Conservation (phyloP, 768 basidiomycete genomes). For the Leccinum variicolor region DNA sequence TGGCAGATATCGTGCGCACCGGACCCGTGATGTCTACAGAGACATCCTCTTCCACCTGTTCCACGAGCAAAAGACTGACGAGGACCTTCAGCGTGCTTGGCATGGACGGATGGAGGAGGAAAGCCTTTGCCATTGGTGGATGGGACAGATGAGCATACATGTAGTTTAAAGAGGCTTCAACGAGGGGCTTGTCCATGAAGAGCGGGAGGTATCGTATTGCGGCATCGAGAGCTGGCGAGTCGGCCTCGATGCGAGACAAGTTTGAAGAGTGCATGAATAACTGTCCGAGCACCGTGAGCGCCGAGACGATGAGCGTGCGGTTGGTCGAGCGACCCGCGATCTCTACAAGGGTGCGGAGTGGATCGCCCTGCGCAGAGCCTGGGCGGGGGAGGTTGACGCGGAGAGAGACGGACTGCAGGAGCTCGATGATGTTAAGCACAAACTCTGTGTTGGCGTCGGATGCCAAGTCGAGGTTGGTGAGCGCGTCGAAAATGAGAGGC, state of each 20-base stretch:
- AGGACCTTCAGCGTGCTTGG: constrained; percentile 65
- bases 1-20: constrained; percentile 56
- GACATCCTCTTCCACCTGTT: constrained; percentile 70
- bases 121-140: constrained; percentile 71
- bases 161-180: constrained; percentile 72
- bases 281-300: constrained; percentile 56
- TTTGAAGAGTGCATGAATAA: constrained; percentile 64
- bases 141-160: constrained; percentile 74
- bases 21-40: constrained; percentile 59
- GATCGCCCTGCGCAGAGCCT: constrained; percentile 41
- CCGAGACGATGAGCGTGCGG: constrained; percentile 69
- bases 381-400: constrained; percentile 37
- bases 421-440: constrained; percentile 65
- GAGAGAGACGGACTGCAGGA: constrained; percentile 61
- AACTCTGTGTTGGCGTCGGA: constrained; percentile 73
- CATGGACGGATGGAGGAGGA: constrained; percentile 70
- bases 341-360: constrained; percentile 53
- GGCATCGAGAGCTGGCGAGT: constrained; percentile 58
- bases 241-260: constrained; percentile 45
- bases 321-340: constrained; percentile 61
- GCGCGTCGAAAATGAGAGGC: constrained; percentile 60
- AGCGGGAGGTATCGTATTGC: constrained; percentile 73
- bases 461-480: constrained; percentile 57
- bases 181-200: constrained; percentile 61
- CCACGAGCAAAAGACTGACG: constrained; percentile 60